These are phyloP conservation scores for Vanderwaltozyma tropicalis DNA, from an alignment of 805 yeast species.

Conservation along the genomic window DNA sequence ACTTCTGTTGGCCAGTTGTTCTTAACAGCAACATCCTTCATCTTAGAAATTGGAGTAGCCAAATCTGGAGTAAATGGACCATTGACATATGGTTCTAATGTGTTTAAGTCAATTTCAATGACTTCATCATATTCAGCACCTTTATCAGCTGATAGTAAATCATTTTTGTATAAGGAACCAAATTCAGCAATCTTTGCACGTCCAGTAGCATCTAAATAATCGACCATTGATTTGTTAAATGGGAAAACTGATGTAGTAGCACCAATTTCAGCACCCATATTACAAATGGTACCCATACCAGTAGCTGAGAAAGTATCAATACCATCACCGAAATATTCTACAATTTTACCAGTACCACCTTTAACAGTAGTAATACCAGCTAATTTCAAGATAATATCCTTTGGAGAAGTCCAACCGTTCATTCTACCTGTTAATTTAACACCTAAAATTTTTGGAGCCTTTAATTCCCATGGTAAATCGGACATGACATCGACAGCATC, in stretches of 20 bases:
- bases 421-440: slow-evolving; percentile 84
- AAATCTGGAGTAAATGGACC: slow-evolving; percentile 99
- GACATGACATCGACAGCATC: slow-evolving; percentile 98
- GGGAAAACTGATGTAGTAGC: slow-evolving; percentile 98
- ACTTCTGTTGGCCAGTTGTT: slow-evolving; percentile 82
- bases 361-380: slow-evolving; percentile 91
- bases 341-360: slow-evolving; percentile 96
- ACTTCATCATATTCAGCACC: slow-evolving; percentile 89
- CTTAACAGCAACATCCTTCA: slow-evolving; percentile 56
- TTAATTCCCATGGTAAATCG: slow-evolving; percentile 96
- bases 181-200: slow-evolving; percentile 53
- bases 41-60: slow-evolving; percentile 81
- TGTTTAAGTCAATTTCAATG: slow-evolving; percentile 76
- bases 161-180: slow-evolving; percentile 48
- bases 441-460: slow-evolving; percentile 93
- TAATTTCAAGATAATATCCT: slow-evolving; percentile 85
- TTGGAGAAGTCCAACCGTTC: slow-evolving; percentile 94
- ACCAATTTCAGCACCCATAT: slow-evolving; percentile 99
- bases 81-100: slow-evolving; percentile 88
- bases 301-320: slow-evolving; percentile 83
- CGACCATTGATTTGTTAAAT: slow-evolving; percentile 66
- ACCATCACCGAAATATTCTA: slow-evolving; percentile 96
- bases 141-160: slow-evolving; percentile 70
- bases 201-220: slow-evolving; percentile 74
- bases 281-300: slow-evolving; percentile 99